Conservation (phyloP, 345 rosid species). For the Eucalyptus coolabah region DNA sequence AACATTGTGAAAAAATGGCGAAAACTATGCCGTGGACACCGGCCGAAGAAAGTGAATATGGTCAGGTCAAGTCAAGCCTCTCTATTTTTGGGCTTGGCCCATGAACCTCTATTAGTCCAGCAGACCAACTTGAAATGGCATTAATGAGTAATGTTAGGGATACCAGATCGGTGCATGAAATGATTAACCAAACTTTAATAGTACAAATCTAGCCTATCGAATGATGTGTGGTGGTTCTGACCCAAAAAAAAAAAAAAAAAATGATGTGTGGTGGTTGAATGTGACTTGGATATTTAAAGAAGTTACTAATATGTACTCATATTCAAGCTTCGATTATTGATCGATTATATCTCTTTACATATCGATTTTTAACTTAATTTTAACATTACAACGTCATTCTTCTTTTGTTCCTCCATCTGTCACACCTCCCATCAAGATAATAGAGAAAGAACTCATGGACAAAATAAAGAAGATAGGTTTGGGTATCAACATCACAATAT, state of each 20-base stretch:
- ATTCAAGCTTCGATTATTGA: not conserved
- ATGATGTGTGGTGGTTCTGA: not conserved
- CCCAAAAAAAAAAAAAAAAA: no score
- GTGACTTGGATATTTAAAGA: not conserved
- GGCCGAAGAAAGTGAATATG: not conserved
- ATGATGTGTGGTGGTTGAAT: not conserved
- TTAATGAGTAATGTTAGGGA: not conserved
- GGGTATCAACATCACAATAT: not conserved
- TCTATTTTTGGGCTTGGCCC: not conserved
- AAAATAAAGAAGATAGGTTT: not conserved
- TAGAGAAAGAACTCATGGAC: not conserved
- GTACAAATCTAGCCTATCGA: not conserved
- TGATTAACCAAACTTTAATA: not conserved
- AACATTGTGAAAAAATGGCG: not conserved
- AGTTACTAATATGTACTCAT: not conserved
- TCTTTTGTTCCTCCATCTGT: not conserved
- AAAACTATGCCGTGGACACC: not conserved
- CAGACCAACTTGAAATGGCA: not conserved
- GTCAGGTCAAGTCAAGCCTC: not conserved
- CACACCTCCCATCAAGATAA: not conserved
- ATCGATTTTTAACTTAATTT: not conserved
- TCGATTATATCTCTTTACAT: not conserved
- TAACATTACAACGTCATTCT: not conserved
- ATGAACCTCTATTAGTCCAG: not conserved
- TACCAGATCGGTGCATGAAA: not conserved